Evolutionary conservation across 2,329 filamentous ascomycete genomes (phyloP).

Genomic region (Colletotrichum lindemuthianum): DNA sequence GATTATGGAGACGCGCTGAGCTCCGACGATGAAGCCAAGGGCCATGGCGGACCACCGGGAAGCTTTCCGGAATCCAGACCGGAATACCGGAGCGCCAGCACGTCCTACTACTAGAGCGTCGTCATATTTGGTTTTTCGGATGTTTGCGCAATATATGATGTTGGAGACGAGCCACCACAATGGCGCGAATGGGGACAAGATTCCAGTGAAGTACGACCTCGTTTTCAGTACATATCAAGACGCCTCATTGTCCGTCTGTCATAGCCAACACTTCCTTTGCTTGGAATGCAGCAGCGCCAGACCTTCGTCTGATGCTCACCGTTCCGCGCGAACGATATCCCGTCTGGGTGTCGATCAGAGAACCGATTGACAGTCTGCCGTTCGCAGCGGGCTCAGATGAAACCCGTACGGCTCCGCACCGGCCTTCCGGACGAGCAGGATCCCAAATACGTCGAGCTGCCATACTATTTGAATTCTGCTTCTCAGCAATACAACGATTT

Average conservation of each 20-base stretch:
- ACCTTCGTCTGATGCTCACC: constrained; percentile 15
- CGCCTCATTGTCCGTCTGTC: too few relatives aligned
- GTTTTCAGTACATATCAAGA: constrained; percentile 9
- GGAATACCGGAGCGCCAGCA: constrained; percentile 52
- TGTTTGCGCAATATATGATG: constrained; percentile 12
- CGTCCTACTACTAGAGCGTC: constrained; percentile 47
- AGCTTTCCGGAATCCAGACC: constrained; percentile 60
- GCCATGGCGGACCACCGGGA: constrained; percentile 51
- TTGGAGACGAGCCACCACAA: constrained; percentile 5
- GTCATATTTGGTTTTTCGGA: neutral
- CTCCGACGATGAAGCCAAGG: constrained; percentile 50
- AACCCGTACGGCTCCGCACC: constrained; percentile 2
- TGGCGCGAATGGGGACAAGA: constrained; percentile 16
- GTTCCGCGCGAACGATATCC: constrained; percentile 6
- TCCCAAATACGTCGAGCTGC: neutral
- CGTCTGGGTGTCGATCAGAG: neutral
- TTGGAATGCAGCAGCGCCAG: too few relatives aligned
- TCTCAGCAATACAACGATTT: neutral
- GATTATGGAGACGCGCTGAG: constrained; percentile 47
- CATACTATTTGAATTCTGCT: neutral
- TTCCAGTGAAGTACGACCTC: constrained; percentile 24
- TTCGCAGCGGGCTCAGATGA: constrained; percentile 21
- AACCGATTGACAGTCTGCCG: constrained; percentile 8
- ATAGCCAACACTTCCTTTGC: too few relatives aligned
- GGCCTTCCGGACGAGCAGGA: constrained; percentile 3